A percentile compares a stretch with the other conserved stretches of the same genome.
Conservation (phyloP, 176 grass and related monocot species). For the Avena atlantica region DNA sequence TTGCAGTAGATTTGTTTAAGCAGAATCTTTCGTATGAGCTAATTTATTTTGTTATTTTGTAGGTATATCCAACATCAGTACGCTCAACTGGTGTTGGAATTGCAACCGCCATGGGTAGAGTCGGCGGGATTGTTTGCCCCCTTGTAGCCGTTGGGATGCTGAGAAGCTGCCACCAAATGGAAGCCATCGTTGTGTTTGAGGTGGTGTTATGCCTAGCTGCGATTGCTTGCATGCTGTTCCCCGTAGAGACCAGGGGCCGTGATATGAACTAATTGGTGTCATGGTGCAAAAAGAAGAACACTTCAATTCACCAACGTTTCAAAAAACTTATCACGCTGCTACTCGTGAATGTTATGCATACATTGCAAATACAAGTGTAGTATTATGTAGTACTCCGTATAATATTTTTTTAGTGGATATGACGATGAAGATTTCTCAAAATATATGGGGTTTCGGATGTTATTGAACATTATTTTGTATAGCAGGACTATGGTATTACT, state of each 20-base stretch:
- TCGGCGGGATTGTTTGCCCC: constrained; percentile 76
- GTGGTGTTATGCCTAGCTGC: constrained; percentile 60
- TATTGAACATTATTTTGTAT: constrained; percentile 25
- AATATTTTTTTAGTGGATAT: neutral
- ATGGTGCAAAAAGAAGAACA: neutral
- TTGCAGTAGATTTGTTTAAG: neutral
- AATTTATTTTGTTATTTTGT: neutral
- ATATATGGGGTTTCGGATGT: constrained; percentile 15
- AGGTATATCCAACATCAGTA: constrained; percentile 76
- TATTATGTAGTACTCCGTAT: neutral
- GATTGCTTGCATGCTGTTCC: constrained; percentile 62
- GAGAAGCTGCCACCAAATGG: constrained; percentile 67
- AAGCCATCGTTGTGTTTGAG: constrained; percentile 70
- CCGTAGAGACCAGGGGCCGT: constrained; percentile 74
- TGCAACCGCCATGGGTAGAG: constrained; percentile 62
- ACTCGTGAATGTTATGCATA: neutral
- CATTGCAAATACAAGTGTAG: too few species aligned
- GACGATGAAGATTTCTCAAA: constrained; percentile 19
- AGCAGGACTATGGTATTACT: too few species aligned
- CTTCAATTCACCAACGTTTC: neutral
- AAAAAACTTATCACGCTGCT: neutral
- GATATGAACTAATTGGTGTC: constrained; percentile 39
- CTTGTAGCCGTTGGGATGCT: constrained; percentile 65
- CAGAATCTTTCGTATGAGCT: neutral
- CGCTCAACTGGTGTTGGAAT: constrained; percentile 73